Evolutionary conservation across 106 monocot genomes (phyloP).

Genomic region (Gastrodia elata): DNA sequence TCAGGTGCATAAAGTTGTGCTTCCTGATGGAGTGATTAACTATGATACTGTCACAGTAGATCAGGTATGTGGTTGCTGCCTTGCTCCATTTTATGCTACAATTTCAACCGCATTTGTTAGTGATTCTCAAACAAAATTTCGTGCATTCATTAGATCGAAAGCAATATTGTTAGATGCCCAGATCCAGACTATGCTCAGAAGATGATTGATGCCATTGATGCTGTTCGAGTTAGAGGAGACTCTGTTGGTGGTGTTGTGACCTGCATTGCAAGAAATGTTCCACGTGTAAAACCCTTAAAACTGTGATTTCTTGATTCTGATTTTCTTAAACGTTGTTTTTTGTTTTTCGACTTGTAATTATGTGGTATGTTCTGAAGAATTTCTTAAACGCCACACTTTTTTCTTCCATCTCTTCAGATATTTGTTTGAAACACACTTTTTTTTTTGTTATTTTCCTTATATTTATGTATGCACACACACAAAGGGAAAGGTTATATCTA

Average conservation of each 20-base stretch:
- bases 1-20: constrained; percentile 86
- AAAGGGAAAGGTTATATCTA: too few relatives aligned
- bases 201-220: constrained; percentile 96
- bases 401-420: neutral
- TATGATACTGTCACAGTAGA: constrained; percentile 67
- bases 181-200: constrained; percentile 89
- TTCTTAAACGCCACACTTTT: neutral
- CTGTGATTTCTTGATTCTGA: neutral
- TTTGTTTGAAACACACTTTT: neutral
- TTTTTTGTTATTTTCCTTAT: too few relatives aligned
- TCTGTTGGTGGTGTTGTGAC: constrained; percentile 98
- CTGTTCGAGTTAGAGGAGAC: constrained; percentile 77
- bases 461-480: too few relatives aligned
- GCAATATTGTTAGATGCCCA: constrained; percentile 93
- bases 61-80: constrained; percentile 36
- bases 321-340: neutral
- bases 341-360: neutral
- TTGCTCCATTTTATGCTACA: neutral
- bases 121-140: constrained; percentile 3
- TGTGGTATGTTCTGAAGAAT: neutral
- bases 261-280: constrained; percentile 93
- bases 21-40: constrained; percentile 81
- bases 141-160: constrained; percentile 64
- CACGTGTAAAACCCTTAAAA: constrained; percentile 40
- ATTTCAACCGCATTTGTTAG: neutral